Base-by-base conservation (phyloP, 1,284 basidiomycete species). In the Ceratobasidium sp. region DNA sequence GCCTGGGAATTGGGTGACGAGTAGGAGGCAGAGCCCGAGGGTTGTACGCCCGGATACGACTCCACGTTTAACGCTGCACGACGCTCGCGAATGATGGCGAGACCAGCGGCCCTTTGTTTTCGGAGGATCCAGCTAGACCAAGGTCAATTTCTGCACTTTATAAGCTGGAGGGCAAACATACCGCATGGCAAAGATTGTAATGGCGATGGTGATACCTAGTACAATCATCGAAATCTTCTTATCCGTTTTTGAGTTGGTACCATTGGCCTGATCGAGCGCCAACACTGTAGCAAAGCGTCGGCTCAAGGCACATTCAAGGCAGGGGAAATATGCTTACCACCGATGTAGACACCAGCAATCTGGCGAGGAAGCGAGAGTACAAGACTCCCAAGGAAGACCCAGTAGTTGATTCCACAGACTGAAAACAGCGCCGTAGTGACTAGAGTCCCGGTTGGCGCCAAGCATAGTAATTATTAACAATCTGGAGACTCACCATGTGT, bases 301-400 rank as follows among this genome's bases (percentile, higher is more conserved):
- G 16, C 23, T 68, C 14, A 68, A 46, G 35, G 38, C 20, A 14
- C 33, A 14, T 20, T 54, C 14, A 20, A 14, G 57, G 1, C 7
- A 27, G 33, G 27, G 44, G 16, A 35, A 16, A 41, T 10, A 2
- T 20, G 35, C 73, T 54, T 41, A 57, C 73, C 73, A 55, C 73
- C 73, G 30, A 75, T 52, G 52, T 75, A 75, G 12, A 75, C 73
- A 20, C 73, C 73, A 55, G 62, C 62, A 33, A 75, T 33, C 23
- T 75, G 73, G 33, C 73, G 73, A 27, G 73, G 73, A 4, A 75
- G 48, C 1, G 73, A 75, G 14, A 75, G 35, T 18, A 66, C 62
- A 33, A 75, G 38, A 33, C 60, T 75, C 3, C 52, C 14, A 20
- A 75, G 50, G 52, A 75, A 75, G 12, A 46, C 57, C 33, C 14